Conservation (phyloP, 805 yeast species). For the Candida methanosorbosa region DNA sequence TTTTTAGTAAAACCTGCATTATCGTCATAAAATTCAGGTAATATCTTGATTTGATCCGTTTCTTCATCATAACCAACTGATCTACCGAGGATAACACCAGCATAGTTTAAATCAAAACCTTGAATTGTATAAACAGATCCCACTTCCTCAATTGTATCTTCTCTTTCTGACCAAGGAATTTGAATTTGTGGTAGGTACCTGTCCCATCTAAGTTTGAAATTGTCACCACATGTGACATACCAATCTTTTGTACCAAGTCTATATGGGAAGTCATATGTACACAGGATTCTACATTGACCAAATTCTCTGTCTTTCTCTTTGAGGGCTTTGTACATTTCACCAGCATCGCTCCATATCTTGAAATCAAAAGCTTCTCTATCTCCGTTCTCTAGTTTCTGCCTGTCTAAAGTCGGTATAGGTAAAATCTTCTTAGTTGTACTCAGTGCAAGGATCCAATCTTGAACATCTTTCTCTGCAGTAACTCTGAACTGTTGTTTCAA, state of each 20-base stretch:
- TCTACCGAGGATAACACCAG: constrained; percentile 37
- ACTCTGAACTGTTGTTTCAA: constrained; percentile 34
- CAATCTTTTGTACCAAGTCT: constrained; percentile 36
- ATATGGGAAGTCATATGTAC: constrained; percentile 40
- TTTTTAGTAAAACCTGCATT: constrained; percentile 36
- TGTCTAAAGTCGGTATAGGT: constrained; percentile 22
- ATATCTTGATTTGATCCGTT: constrained; percentile 25
- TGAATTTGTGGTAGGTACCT: constrained; percentile 31
- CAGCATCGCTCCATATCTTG: constrained; percentile 31
- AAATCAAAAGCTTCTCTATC: constrained; percentile 14
- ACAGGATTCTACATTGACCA: constrained; percentile 35
- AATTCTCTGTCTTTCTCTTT: constrained; percentile 17
- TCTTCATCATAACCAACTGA: constrained; percentile 29
- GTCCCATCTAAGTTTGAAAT: constrained; percentile 38
- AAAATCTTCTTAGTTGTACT: constrained; percentile 26
- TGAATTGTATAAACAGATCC: constrained; percentile 41
- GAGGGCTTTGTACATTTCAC: constrained; percentile 30
- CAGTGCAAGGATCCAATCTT: constrained; percentile 30
- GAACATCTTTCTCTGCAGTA: constrained; percentile 28
- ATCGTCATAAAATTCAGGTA: constrained; percentile 33
- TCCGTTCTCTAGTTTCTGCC: constrained; percentile 2
- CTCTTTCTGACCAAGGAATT: constrained; percentile 37
- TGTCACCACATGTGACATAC: constrained; percentile 34
- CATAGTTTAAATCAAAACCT: constrained; percentile 39
- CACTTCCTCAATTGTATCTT: constrained; percentile 36